These are phyloP conservation scores for Penicillium paneum DNA, from an alignment of 2,329 filamentous ascomycete species.

Conservation along the genomic window DNA sequence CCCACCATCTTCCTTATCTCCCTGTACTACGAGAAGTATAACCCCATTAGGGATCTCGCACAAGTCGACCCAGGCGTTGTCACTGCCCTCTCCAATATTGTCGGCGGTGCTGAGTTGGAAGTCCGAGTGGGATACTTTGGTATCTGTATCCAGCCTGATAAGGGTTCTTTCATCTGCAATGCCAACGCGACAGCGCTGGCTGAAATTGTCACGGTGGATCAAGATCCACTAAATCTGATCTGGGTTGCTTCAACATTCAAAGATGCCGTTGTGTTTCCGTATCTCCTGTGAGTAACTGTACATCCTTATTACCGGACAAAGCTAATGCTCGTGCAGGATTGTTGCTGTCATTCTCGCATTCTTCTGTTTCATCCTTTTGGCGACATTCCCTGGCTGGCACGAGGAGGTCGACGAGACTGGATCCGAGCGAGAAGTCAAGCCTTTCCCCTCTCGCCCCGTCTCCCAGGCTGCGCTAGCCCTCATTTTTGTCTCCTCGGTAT, in stretches of 20 bases:
- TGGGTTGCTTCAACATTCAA: slow-evolving; percentile 98
- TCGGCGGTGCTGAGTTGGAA: slow-evolving; percentile 76
- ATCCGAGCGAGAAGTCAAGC: slow-evolving; percentile 85
- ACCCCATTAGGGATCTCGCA: slow-evolving; percentile 73
- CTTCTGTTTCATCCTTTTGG: slow-evolving; percentile 88
- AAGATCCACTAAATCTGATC: slow-evolving; percentile 94
- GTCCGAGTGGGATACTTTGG: slow-evolving; percentile 97
- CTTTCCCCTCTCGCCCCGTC: slow-evolving; percentile 86
- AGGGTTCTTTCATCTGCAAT: slow-evolving; percentile 88
- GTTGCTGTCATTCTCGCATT: slow-evolving; percentile 97
- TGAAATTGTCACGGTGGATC: slow-evolving; percentile 81
- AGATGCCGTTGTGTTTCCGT: slow-evolving; percentile 97
- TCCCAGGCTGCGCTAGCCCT: slow-evolving; percentile 90
- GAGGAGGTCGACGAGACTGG: slow-evolving; percentile 79
- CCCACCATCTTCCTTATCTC: slow-evolving; percentile 96
- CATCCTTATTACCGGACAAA: neutral
- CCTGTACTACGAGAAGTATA: slow-evolving; percentile 91
- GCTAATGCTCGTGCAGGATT: slow-evolving; percentile 58
- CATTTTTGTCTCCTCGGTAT: slow-evolving; percentile 70
- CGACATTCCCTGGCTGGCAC: slow-evolving; percentile 97
- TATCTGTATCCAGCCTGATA: slow-evolving; percentile 90
- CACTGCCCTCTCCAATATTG: slow-evolving; percentile 83
- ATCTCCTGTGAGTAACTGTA: slow-evolving; percentile 72
- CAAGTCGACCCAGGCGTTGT: slow-evolving; percentile 89
- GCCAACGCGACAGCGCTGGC: slow-evolving; percentile 95